phyloP scores from a whole-genome alignment of 2,329 filamentous ascomycete genomes.

The Microsporum audouinii region DNA sequence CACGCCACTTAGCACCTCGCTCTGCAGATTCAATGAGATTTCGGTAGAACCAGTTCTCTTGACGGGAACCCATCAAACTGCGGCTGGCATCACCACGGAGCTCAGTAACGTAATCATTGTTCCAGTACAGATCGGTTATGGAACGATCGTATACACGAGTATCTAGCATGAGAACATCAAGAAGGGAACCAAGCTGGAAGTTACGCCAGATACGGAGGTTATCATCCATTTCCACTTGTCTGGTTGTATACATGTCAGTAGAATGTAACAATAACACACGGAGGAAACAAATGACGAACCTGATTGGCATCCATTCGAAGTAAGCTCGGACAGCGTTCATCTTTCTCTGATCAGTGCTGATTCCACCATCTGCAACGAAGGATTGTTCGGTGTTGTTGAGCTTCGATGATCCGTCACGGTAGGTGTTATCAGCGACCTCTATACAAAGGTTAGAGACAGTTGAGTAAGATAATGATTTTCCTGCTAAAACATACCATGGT shows the following conservation, averaged over 20 bases:
- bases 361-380: conserved; percentile 47
- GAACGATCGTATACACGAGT: conserved; percentile 58
- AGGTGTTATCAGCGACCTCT: conserved; percentile 55
- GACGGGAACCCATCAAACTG: conserved; percentile 57
- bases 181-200: conserved; percentile 54
- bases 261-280: conserved; percentile 13
- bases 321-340: conserved; percentile 62
- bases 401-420: conserved; percentile 48
- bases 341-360: conserved; percentile 62
- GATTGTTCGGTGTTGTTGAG: conserved; percentile 57
- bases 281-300: conserved; percentile 16
- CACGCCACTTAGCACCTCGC: conserved; percentile 56
- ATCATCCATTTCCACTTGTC: conserved; percentile 56
- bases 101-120: conserved; percentile 49
- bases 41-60: conserved; percentile 65
- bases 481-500: conserved; percentile 35
- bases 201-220: conserved; percentile 57
- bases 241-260: not conserved
- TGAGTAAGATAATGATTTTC: not conserved
- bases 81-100: conserved; percentile 58
- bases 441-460: conserved; percentile 6
- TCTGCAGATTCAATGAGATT: conserved; percentile 45
- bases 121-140: conserved; percentile 49
- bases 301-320: conserved; percentile 55
- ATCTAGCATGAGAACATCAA: conserved; percentile 59